These are phyloP conservation scores for Colletotrichum godetiae DNA, from an alignment of 2,329 filamentous ascomycete species.

Conservation along the genomic window DNA sequence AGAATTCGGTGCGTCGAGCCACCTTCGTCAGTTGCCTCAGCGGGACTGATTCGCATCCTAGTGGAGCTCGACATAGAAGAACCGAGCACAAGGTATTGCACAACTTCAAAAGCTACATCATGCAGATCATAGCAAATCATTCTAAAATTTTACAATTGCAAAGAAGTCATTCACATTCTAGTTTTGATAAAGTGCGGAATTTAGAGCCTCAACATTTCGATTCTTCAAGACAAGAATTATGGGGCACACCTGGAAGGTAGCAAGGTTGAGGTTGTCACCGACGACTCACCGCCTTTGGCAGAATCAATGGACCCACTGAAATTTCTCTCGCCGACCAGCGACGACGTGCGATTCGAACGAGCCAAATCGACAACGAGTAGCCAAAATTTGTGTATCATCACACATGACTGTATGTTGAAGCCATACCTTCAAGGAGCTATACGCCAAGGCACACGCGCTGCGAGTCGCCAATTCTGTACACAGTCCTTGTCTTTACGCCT, in stretches of 20 bases:
- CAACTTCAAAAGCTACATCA: too few relatives aligned
- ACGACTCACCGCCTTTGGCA: slow-evolving; percentile 34
- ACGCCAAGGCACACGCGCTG: slow-evolving; percentile 26
- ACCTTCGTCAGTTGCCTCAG: too few relatives aligned
- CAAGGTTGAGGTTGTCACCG: neutral
- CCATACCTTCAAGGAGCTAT: neutral
- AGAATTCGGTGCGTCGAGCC: too few relatives aligned
- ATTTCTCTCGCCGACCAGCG: slow-evolving; percentile 32
- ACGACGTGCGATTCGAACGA: slow-evolving; percentile 1
- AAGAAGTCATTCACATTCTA: too few relatives aligned
- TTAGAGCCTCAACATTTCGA: neutral
- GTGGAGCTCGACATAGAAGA: too few relatives aligned
- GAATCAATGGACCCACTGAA: slow-evolving; percentile 35
- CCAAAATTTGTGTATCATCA: slow-evolving; percentile 2
- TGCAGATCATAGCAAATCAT: too few relatives aligned
- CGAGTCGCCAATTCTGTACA: neutral
- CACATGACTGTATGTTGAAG: slow-evolving; percentile 26
- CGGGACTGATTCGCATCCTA: too few relatives aligned
- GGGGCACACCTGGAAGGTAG: neutral
- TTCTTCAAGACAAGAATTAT: neutral
- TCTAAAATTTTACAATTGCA: too few relatives aligned
- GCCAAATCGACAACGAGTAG: neutral
- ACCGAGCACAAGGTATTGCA: too few relatives aligned
- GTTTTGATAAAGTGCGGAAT: too few relatives aligned
- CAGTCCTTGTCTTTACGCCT: neutral